phyloP scores from a whole-genome alignment of 2,329 filamentous ascomycete genomes.

The Microdochium bolleyi region DNA sequence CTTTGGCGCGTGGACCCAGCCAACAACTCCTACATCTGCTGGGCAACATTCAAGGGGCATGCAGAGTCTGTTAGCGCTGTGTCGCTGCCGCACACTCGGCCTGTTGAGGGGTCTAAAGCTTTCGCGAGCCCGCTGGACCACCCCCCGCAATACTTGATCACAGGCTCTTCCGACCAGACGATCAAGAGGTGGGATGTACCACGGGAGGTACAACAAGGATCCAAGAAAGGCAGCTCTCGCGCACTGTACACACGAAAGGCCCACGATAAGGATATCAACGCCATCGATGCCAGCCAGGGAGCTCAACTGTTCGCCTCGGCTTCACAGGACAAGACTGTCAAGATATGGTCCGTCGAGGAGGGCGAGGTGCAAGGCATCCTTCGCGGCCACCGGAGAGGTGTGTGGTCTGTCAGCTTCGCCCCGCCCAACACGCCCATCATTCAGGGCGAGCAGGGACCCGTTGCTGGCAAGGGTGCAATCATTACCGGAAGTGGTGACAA shows the following conservation, averaged over 20 bases:
- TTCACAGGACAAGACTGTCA: constrained; percentile 93
- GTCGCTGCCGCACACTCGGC: constrained; percentile 64
- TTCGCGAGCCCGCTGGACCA: constrained; percentile 67
- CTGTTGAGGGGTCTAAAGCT: constrained; percentile 61
- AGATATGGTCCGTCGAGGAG: constrained; percentile 88
- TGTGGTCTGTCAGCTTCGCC: constrained; percentile 92
- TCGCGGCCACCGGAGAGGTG: constrained; percentile 85
- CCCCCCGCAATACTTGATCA: constrained; percentile 78
- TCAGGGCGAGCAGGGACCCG: constrained; percentile 61
- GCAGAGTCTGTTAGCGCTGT: constrained; percentile 91
- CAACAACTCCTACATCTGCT: constrained; percentile 69
- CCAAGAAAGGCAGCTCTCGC: constrained; percentile 44
- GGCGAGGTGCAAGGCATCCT: constrained; percentile 89
- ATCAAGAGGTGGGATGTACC: constrained; percentile 89
- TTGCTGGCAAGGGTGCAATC: constrained; percentile 72
- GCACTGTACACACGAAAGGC: constrained; percentile 87
- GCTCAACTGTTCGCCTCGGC: constrained; percentile 86
- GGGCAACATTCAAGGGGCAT: constrained; percentile 79
- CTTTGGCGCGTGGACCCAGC: constrained; percentile 80
- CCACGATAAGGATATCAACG: constrained; percentile 98
- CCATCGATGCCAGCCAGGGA: constrained; percentile 70
- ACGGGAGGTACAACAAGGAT: constrained; percentile 35
- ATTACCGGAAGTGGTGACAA: constrained; percentile 94
- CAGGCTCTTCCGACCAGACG: constrained; percentile 91
- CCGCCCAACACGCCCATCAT: constrained; percentile 69